Evolutionary conservation across 2,329 filamentous ascomycete genomes (phyloP).

Genomic region (Dothideomycetidae sp.): DNA sequence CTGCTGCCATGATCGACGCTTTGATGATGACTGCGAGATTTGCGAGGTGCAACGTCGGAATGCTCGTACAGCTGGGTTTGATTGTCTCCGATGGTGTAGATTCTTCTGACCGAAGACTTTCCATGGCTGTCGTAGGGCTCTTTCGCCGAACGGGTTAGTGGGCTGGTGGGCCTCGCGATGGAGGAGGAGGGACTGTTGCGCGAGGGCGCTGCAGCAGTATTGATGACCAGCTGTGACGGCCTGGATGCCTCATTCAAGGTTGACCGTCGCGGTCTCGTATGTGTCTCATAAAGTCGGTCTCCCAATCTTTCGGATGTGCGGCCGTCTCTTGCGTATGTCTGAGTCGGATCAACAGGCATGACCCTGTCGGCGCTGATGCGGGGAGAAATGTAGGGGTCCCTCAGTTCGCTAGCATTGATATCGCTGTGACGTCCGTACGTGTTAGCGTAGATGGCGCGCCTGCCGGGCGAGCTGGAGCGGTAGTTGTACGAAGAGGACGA

Average conservation of each 20-base stretch:
- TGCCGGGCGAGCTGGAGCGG: constrained; percentile 22
- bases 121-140: constrained; percentile 16
- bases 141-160: constrained; percentile 23
- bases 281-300: constrained; percentile 28
- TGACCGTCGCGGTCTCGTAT: constrained; percentile 32
- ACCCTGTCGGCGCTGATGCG: constrained; percentile 22
- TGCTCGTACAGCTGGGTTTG: constrained; percentile 24
- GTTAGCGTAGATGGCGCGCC: constrained; percentile 18
- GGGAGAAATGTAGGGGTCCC: constrained; percentile 19
- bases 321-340: constrained; percentile 21
- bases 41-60: constrained; percentile 22
- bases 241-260: constrained; percentile 28
- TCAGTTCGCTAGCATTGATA: constrained; percentile 16
- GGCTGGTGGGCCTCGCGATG: constrained; percentile 27
- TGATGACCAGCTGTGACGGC: constrained; percentile 15
- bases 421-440: constrained; percentile 21
- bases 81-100: constrained; percentile 35
- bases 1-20: constrained; percentile 16
- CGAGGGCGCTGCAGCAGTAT: constrained; percentile 19
- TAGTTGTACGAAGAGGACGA: constrained; percentile 14
- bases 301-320: constrained; percentile 13
- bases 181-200: constrained; percentile 22
- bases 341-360: constrained; percentile 24
- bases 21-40: constrained; percentile 1
- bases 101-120: constrained; percentile 31